Conservation (phyloP, 805 yeast genomes). For the Saccharomycopsis schoenii region DNA sequence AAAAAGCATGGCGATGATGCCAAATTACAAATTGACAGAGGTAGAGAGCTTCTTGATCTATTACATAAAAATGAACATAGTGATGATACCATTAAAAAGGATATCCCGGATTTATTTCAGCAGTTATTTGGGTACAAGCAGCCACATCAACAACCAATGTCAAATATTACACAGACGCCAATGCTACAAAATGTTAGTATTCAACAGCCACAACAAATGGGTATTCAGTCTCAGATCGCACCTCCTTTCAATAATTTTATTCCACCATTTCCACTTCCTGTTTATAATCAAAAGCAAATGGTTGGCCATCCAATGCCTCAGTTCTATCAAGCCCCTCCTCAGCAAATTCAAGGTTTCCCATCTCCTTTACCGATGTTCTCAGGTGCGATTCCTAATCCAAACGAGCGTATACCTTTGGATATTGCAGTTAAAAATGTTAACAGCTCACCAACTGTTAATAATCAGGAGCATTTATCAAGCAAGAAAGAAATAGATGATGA, state of each 20-base stretch:
- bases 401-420: background rate
- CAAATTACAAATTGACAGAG: conserved; percentile 44
- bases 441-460: background rate
- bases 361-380: background rate
- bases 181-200: background rate
- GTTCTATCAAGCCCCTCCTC: background rate
- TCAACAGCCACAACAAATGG: background rate
- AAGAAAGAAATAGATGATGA: background rate
- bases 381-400: background rate
- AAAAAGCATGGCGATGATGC: conserved; percentile 22
- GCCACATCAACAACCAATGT: background rate
- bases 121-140: conserved; percentile 4
- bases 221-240: background rate
- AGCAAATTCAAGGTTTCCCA: conserved; percentile 11
- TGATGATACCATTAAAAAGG: background rate
- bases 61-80: conserved; percentile 28
- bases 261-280: conserved; percentile 16
- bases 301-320: conserved; percentile 4
- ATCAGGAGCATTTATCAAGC: background rate
- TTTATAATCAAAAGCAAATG: conserved; percentile 18
- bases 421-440: background rate
- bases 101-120: conserved; percentile 10
- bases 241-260: background rate
- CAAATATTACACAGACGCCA: conserved; percentile 20
- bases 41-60: conserved; percentile 63